Percentiles rank a stretch among this genome's conserved stretches.
Conservation (phyloP, 306 rosid genomes). For the Castanopsis chinensis region DNA sequence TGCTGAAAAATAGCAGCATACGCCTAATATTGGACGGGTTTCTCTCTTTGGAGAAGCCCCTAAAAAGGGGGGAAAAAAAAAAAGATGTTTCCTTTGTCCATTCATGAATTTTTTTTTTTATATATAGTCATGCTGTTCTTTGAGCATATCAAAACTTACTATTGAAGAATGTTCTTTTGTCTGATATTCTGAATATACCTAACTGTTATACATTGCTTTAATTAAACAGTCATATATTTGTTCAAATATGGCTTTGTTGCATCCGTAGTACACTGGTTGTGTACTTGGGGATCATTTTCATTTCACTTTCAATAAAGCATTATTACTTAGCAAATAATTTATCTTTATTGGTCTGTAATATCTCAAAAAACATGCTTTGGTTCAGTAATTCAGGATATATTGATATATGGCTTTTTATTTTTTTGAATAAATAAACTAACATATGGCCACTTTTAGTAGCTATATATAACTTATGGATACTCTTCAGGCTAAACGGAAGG, state of each 20-base stretch:
- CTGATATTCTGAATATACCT: not conserved
- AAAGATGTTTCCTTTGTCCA: too few relatives aligned
- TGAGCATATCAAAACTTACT: not conserved
- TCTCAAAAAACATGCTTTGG: not conserved
- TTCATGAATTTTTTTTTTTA: not conserved
- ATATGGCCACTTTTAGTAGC: not conserved
- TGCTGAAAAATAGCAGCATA: too few relatives aligned
- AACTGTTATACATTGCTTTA: not conserved
- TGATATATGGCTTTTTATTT: not conserved
- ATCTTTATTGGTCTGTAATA: not conserved
- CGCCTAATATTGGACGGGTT: too few relatives aligned
- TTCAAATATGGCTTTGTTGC: too few relatives aligned
- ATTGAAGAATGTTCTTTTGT: not conserved
- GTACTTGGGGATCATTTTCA: too few relatives aligned
- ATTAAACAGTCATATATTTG: not conserved
- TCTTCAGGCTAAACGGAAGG: conserved; percentile 85
- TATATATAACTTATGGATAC: conserved; percentile 1
- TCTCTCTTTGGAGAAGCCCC: too few relatives aligned
- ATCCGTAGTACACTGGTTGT: too few relatives aligned
- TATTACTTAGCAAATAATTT: too few relatives aligned
- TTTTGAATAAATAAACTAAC: too few relatives aligned
- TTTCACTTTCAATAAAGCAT: too few relatives aligned
- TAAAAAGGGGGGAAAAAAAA: too few relatives aligned
- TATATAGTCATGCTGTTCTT: not conserved
- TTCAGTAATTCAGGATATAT: not conserved